Conservation (phyloP, 371 early-diverging fungal species). For the Funneliformis caledonium region DNA sequence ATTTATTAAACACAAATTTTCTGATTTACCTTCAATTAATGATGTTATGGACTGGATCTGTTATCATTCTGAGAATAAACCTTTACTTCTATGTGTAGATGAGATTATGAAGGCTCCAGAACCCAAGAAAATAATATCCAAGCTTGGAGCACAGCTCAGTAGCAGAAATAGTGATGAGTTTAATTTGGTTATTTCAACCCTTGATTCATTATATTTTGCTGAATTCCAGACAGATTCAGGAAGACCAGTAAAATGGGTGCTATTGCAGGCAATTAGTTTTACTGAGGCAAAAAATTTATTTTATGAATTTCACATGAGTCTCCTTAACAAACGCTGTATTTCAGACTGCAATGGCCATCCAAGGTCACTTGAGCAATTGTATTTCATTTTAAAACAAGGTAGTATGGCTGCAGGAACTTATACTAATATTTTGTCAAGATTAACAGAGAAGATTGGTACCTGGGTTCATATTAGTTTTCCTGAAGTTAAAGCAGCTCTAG, state of each 20-base stretch:
- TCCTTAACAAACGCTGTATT: neutral
- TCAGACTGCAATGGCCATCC: neutral
- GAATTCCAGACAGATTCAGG: neutral
- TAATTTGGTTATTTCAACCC: neutral
- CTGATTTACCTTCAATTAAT: neutral
- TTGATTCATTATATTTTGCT: neutral
- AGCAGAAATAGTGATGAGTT: neutral
- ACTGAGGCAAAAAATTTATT: neutral
- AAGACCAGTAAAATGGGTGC: neutral
- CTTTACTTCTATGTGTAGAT: neutral
- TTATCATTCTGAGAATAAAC: neutral
- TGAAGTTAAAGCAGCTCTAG: neutral
- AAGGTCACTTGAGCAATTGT: neutral
- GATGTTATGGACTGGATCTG: neutral
- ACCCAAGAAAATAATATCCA: too few species aligned
- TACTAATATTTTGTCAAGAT: neutral
- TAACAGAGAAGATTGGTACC: neutral
- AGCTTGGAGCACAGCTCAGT: neutral
- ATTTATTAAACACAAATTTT: neutral
- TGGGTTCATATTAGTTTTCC: neutral
- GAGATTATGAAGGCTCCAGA: slow-evolving; percentile 1
- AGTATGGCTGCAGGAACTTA: neutral
- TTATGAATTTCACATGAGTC: neutral
- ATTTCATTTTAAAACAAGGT: neutral
- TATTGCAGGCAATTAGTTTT: neutral